Conservation (phyloP, 176 grass and related monocot species). For the Oryza punctata region DNA sequence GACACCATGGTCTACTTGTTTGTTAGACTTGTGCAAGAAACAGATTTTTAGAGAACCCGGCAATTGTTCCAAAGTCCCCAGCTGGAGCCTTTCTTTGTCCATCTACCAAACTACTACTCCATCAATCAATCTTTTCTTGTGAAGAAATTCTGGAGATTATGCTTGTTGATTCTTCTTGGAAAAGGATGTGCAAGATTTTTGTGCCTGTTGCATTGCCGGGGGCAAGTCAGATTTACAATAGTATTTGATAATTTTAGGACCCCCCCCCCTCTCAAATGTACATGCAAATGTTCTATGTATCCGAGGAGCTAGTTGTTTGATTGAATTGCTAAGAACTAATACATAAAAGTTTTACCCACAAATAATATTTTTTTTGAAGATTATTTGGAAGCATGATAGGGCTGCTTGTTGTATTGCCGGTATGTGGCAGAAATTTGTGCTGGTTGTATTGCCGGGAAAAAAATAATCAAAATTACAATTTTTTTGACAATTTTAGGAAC, state of each 20-base stretch:
- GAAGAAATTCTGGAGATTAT: neutral
- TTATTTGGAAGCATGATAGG: neutral
- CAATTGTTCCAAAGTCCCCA: neutral
- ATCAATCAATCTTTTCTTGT: neutral
- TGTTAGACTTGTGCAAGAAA: neutral
- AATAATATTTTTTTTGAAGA: too few relatives aligned
- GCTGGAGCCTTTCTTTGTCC: neutral
- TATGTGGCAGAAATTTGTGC: neutral
- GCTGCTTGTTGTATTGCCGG: neutral
- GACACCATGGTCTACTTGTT: neutral
- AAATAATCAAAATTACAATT: neutral
- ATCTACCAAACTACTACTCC: neutral
- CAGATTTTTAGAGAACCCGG: neutral
- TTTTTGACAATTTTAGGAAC: neutral
- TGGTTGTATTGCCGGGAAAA: neutral
- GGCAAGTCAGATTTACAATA: neutral
- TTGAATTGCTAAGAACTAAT: too few relatives aligned
- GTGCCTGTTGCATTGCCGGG: neutral
- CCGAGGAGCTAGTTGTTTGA: too few relatives aligned
- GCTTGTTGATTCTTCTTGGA: neutral
- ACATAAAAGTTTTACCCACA: too few relatives aligned
- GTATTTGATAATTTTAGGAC: neutral
- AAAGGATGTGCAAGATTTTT: neutral
- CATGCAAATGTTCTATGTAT: neutral
- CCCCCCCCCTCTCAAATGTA: too few relatives aligned